Conservation (phyloP, 176 grass and related monocot genomes). For the Oryza brachyantha region DNA sequence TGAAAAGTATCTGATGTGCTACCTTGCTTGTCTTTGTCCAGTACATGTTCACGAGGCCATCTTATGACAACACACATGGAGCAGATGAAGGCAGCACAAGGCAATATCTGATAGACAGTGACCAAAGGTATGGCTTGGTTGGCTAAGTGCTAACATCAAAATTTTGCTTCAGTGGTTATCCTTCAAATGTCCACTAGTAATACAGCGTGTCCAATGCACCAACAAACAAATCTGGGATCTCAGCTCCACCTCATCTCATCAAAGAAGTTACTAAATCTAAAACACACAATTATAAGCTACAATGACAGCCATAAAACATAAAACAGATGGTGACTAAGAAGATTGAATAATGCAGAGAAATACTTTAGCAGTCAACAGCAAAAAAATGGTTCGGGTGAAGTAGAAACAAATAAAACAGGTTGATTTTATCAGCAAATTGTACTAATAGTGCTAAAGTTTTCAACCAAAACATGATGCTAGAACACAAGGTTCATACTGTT, state of each 20-base stretch:
- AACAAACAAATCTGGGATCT: constrained; percentile 19
- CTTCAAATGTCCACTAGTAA: constrained; percentile 5
- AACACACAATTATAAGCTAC: not conserved
- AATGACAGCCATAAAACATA: not conserved
- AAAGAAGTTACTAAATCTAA: not conserved
- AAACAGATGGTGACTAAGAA: not conserved
- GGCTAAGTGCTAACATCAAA: not conserved
- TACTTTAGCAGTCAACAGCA: not conserved
- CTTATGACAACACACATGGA: not conserved
- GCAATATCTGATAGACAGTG: not conserved
- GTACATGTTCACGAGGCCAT: not conserved
- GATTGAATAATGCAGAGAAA: not conserved
- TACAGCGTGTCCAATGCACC: not conserved
- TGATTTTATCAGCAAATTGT: not conserved
- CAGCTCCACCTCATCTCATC: not conserved
- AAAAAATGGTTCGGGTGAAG: not conserved
- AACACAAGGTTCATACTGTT: not conserved
- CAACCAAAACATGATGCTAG: not conserved
- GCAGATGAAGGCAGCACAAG: not conserved
- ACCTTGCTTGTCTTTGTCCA: constrained; percentile 19
- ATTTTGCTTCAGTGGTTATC: not conserved
- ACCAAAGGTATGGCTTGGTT: not conserved
- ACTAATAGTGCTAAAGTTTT: not conserved
- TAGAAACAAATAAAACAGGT: not conserved
- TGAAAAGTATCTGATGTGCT: constrained; percentile 21